Evolutionary conservation across 1,284 basidiomycete species (phyloP), one percentile per base, ranked within the genome.

Genomic region (Trichosporon coremiiforme): DNA sequence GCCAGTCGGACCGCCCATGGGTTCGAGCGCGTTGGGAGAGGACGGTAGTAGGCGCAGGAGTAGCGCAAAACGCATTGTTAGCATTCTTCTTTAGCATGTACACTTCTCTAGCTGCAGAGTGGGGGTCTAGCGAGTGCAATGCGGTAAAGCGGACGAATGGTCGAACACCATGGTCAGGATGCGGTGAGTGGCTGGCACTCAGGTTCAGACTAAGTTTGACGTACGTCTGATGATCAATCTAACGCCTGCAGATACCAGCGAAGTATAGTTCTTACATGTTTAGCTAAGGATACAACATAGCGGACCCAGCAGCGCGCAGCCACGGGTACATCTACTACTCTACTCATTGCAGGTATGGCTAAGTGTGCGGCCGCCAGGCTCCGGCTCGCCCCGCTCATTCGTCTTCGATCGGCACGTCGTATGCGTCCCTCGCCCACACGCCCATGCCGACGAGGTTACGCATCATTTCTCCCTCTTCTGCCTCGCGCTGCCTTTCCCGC

Each of bases 391-490:
- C 15, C 4, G 13, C 55, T n/a, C 17, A 62, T 6, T 62, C 57
- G 2, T 33, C 29, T 15, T 33, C 57, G 7, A 62, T 17, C 25
- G 55, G 29, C 55, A 60, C 29, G 17, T 62, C 57, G 15, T 33
- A 31, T 9, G 31, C 57, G 31, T 62, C 29, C 29, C 57, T 62
- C 7, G 50, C 62, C 73, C 70, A 73, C 13, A 71, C 73, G 17
- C 73, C 70, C 66, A 75, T 71, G 2, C 72, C 65, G 20, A 70
- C 74, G 9, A 75, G 68, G 35, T 53, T 72, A 25, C 73, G 69
- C 62, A 75, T 65, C 72, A 75, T 74, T 69, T 74, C 73, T 10
- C 68, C 70, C 68, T 75, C 74, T 65, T 74, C 71, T 63, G 68
- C 70, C 45, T 74, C 71, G 4, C 74, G 66, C 65, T 63, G 66